Base-by-base conservation (phyloP, 352 stramenopile species). In the Globisporangium radiosum region DNA sequence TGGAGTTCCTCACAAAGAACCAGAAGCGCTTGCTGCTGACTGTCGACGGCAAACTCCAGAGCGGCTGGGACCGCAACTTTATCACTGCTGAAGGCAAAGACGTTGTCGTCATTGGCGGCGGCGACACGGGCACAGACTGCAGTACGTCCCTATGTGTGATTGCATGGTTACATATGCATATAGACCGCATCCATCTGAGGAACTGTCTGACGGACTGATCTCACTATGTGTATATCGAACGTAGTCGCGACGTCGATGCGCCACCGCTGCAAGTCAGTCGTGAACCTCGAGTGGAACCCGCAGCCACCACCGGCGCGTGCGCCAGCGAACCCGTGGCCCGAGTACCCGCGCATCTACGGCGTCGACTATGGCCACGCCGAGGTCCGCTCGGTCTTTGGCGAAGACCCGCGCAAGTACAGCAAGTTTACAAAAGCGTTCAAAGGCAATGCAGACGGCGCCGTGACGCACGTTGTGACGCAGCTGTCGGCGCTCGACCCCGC, bases 291-390 rank as follows among this genome's bases (percentile, higher is more conserved):
- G 70, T 85, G 98, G 64, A 98, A 99, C 78, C 75, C 92, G 38
- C 70, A 90, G 70, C 96, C 95, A 36, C 97, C 95, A 8, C 72
- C 80, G 53, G 73, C 92, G 64, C 94, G 97, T 54, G 92, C 94
- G n/a, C 65, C 86, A 0, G 71, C 90, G 64, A 99, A 99, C 78
- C 96, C 96, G 52, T 99, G 97, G 97, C 97, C 96, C 3, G 89
- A 98, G 73, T 99, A 97, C 88, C 97, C 97, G 54, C 95, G 96
- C 62, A 91, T 98, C 48, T 98, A 95, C 76, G 93, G 96, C 58
- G 86, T 98, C n/a, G 97, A 99, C 71, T 99, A 99, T 62, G 96
- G 97, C 50, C 97, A 99, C 78, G 94, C 90, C 42, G 97, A 99
- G 85, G 94, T 98, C 42, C 76, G 76, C 15, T 74, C 77, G 1